Base-by-base conservation (phyloP, 176 grass and related monocot species). In the Avena eriantha region DNA sequence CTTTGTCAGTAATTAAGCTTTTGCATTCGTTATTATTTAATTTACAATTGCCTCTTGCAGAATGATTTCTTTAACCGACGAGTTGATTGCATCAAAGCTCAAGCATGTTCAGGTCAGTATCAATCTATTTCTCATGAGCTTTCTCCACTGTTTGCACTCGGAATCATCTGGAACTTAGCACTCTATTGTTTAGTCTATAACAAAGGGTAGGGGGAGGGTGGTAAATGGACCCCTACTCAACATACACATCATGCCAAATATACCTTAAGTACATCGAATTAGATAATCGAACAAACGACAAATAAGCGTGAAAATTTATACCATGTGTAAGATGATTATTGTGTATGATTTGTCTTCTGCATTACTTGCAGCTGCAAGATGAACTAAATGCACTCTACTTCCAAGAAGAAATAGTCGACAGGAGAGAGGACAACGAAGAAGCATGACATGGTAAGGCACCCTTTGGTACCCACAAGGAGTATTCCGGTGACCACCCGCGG, bases 51-150 rank as follows among this genome's bases (percentile, higher is more conserved):
- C 21, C 43, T 35, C 73, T 50, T 94, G 90, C 94, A 98, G 93
- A 76, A 98, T 98, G 90, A 90, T 95, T 87, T 79, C 45, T 67
- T 88, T 96, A 85, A 96, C 87, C 10, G 96, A 98, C 47, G 96
- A 98, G 72, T 63, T 98, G 82, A 96, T 91, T 47, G 57, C 79
- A 4, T 77, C 92, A 86, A 98, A 96, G 83, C 64, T 96, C 51
- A 94, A 94, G 33, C 92, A 96, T 90, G 86, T 89, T 83, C 72
- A 97, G 92, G 94, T 92, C 3, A 83, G 86, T 88, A 83, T 79
- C n/a, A 57, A 23, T 15, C 29, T 26, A 59, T 84, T 56, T 85
- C 43, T 70, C 2, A 35, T 59, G 56, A 77, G 8, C 77, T 21
- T 53, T 35, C 15, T 56, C 53, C n/a, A 23, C 53, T 57, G 10